Conservation (phyloP, 345 rosid genomes). For the Brassica cretica region DNA sequence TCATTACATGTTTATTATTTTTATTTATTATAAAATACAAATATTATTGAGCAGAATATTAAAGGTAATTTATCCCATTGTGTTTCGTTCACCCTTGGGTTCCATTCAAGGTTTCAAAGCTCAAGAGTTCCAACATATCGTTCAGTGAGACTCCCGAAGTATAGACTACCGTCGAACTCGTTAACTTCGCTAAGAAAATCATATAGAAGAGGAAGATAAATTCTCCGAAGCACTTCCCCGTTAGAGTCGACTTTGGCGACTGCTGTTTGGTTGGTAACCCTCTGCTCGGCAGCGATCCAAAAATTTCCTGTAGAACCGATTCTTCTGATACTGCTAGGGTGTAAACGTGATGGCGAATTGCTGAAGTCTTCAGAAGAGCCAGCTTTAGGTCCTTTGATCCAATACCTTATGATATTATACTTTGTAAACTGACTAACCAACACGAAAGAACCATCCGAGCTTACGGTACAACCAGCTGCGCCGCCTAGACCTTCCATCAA, state of each 20-base stretch:
- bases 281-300: slow-evolving; percentile 37
- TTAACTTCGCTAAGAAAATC: slow-evolving; percentile 35
- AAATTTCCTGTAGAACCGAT: slow-evolving; percentile 36
- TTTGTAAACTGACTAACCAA: slow-evolving; percentile 23
- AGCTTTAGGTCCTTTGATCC: slow-evolving; percentile 40
- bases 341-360: not conserved
- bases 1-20: not conserved
- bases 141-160: slow-evolving; percentile 28
- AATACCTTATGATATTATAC: slow-evolving; percentile 26
- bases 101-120: slow-evolving; percentile 14
- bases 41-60: not conserved
- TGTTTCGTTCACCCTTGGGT: not conserved
- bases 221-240: slow-evolving; percentile 33
- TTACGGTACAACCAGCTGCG: slow-evolving; percentile 38
- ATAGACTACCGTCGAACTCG: slow-evolving; percentile 23
- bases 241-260: slow-evolving; percentile 31
- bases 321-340: slow-evolving; percentile 35
- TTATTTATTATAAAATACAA: not conserved
- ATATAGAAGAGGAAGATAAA: slow-evolving; percentile 1
- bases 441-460: slow-evolving; percentile 39
- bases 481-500: slow-evolving; percentile 37
- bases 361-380: slow-evolving; percentile 35
- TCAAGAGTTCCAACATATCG: slow-evolving; percentile 28
- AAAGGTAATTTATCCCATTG: not conserved
- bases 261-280: slow-evolving; percentile 32